Conservation (phyloP, 2,329 filamentous ascomycete genomes). For the Zasmidium cellare region DNA sequence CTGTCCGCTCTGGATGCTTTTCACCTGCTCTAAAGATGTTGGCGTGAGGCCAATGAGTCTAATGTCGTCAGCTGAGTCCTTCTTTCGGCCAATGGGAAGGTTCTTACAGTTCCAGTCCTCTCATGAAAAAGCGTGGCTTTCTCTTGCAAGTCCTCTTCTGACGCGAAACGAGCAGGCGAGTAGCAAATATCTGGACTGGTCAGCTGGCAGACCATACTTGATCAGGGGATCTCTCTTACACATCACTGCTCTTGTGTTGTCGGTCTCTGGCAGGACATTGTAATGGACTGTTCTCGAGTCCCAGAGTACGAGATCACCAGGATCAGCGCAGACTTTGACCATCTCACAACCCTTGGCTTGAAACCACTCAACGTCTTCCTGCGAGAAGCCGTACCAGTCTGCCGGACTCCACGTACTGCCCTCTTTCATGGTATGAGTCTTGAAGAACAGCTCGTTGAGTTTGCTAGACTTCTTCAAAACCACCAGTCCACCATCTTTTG, state of each 20-base stretch:
- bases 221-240: constrained; percentile 9
- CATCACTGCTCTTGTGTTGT: constrained; percentile 15
- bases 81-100: background rate
- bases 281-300: constrained; percentile 48
- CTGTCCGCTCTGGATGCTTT: constrained; percentile 9
- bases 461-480: constrained; percentile 12
- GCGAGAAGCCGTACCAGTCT: constrained; percentile 17
- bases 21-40: constrained; percentile 13
- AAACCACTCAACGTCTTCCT: constrained; percentile 17
- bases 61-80: background rate
- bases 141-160: constrained; percentile 11
- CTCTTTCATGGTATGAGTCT: constrained; percentile 14
- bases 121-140: constrained; percentile 14
- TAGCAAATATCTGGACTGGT: constrained; percentile 14
- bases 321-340: constrained; percentile 16
- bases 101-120: constrained; percentile 5
- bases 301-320: constrained; percentile 25
- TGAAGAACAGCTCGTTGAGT: constrained; percentile 16
- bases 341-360: constrained; percentile 9
- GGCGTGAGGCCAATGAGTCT: constrained; percentile 15
- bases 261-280: constrained; percentile 17
- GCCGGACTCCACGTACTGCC: constrained; percentile 16
- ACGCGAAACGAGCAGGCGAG: constrained; percentile 12
- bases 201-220: background rate
- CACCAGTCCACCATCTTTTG: constrained; percentile 18